Evolutionary conservation across 2,329 filamentous ascomycete species (phyloP).

Genomic region (Chaetomiaceae sp.): DNA sequence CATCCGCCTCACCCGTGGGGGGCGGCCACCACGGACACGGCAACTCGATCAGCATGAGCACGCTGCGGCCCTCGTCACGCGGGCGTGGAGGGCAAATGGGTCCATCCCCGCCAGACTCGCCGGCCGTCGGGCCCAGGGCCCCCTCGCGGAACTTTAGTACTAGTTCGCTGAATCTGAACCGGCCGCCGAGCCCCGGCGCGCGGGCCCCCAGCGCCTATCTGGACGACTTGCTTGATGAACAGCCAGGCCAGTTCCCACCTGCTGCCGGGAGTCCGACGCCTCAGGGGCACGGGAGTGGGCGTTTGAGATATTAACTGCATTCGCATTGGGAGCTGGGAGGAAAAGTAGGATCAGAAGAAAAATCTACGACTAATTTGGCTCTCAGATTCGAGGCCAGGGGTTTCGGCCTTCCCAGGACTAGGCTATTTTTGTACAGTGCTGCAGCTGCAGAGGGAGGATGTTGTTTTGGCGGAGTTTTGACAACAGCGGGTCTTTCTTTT

Average conservation of each 20-base stretch:
- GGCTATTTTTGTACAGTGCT: not conserved
- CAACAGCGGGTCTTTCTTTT: not conserved
- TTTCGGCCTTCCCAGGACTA: not conserved
- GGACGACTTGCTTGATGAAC: constrained; percentile 82
- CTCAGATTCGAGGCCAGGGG: not conserved
- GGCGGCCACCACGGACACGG: constrained; percentile 32
- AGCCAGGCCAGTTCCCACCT: constrained; percentile 50
- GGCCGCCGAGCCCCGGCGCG: constrained; percentile 52
- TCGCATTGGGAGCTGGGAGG: not conserved
- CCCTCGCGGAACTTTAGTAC: constrained; percentile 46
- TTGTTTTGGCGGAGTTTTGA: not conserved
- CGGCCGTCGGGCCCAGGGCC: constrained; percentile 45
- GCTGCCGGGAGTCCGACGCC: constrained; percentile 10
- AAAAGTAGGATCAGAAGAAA: not conserved
- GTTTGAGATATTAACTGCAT: constrained; percentile 9
- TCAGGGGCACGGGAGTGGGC: constrained; percentile 9
- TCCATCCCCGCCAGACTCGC: constrained; percentile 61
- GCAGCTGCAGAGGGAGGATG: not conserved
- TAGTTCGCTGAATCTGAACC: constrained; percentile 63
- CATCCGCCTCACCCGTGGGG: constrained; percentile 51
- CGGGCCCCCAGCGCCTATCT: constrained; percentile 84
- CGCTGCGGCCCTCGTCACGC: constrained; percentile 54
- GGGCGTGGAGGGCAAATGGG: constrained; percentile 45
- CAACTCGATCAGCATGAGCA: constrained; percentile 56
- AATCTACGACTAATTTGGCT: not conserved